A percentile compares a stretch with the other conserved stretches of the same genome.
phyloP scores from a whole-genome alignment of 2,329 filamentous ascomycete genomes.

The Grosmannia penicillata region DNA sequence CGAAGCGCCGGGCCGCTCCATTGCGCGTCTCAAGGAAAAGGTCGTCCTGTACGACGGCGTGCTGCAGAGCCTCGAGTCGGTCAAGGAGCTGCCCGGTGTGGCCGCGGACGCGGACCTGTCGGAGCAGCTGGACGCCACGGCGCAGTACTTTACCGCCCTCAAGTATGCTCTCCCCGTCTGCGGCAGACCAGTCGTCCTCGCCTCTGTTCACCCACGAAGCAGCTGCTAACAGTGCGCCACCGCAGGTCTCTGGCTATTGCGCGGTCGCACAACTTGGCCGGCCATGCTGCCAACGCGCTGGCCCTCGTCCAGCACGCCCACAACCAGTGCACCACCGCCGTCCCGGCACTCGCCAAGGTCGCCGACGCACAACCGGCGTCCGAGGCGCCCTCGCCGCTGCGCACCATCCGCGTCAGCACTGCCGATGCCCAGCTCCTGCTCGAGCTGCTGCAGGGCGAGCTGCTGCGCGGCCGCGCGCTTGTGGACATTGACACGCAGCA shows the following conservation, averaged over 20 bases:
- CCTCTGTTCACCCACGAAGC: too few relatives aligned
- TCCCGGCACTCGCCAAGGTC: slow-evolving; percentile 27
- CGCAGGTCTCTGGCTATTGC: slow-evolving; percentile 69
- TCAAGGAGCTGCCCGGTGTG: slow-evolving; percentile 80
- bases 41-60: slow-evolving; percentile 84
- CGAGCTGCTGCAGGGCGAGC: slow-evolving; percentile 50
- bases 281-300: slow-evolving; percentile 63
- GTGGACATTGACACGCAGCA: slow-evolving; percentile 63
- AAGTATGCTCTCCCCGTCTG: slow-evolving; percentile 42
- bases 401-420: slow-evolving; percentile 52
- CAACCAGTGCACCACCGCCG: slow-evolving; percentile 40
- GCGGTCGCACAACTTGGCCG: slow-evolving; percentile 64
- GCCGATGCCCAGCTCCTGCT: slow-evolving; percentile 44
- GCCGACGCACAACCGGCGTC: slow-evolving; percentile 8
- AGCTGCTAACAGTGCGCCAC: too few relatives aligned
- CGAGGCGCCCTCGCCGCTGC: slow-evolving; percentile 26
- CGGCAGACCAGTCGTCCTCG: too few relatives aligned
- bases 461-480: slow-evolving; percentile 70
- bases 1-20: slow-evolving; percentile 57
- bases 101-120: slow-evolving; percentile 68
- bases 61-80: slow-evolving; percentile 76
- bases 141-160: slow-evolving; percentile 73
- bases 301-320: slow-evolving; percentile 65
- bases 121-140: slow-evolving; percentile 62
- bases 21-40: slow-evolving; percentile 71